Conservation (phyloP, 2,329 filamentous ascomycete genomes). For the Calonectria naviculata region DNA sequence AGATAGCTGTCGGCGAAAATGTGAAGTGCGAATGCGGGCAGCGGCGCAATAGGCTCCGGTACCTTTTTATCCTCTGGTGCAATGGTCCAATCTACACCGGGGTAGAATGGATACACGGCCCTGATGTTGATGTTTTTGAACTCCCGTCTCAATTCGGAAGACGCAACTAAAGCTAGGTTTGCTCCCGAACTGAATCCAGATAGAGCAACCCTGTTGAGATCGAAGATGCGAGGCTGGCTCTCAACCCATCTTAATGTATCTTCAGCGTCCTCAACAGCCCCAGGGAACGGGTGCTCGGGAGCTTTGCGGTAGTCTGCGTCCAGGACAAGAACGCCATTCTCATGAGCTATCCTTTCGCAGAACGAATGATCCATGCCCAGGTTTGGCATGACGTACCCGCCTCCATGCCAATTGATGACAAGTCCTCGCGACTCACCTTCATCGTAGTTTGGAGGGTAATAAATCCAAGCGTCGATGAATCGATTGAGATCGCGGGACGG, state of each 20-base stretch:
- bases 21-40: not conserved
- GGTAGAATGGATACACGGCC: not conserved
- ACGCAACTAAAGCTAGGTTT: constrained; percentile 21
- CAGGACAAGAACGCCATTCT: constrained; percentile 38
- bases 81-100: not conserved
- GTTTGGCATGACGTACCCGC: constrained; percentile 45
- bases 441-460: constrained; percentile 27
- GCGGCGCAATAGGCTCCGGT: not conserved
- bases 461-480: constrained; percentile 43
- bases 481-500: constrained; percentile 41
- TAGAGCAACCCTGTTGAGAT: constrained; percentile 50
- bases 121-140: not conserved
- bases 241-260: constrained; percentile 47
- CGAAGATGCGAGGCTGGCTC: constrained; percentile 39
- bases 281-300: constrained; percentile 53
- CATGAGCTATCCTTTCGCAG: constrained; percentile 45
- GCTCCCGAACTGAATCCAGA: constrained; percentile 59
- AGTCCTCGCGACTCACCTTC: constrained; percentile 31
- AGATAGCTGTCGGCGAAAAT: not conserved
- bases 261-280: constrained; percentile 42
- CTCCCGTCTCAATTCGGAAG: not conserved
- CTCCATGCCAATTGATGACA: constrained; percentile 47
- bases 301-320: constrained; percentile 52
- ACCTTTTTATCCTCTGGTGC: not conserved
- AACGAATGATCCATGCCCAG: constrained; percentile 50